Percentiles rank a stretch among this genome's conserved stretches.
Conservation (phyloP, 257 asterid genomes). For the Thymus mandschuricus region DNA sequence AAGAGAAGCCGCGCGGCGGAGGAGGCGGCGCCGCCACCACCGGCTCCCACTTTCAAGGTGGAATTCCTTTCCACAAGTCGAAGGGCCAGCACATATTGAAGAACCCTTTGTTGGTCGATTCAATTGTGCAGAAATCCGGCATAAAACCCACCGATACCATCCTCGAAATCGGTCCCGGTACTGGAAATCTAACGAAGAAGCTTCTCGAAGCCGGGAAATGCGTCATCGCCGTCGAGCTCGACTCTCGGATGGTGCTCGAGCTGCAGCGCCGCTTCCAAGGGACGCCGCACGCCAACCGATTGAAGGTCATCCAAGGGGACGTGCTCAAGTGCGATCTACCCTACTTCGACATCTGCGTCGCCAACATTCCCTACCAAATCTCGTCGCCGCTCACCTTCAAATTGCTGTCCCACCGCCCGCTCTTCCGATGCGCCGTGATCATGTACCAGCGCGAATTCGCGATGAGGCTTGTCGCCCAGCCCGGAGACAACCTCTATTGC, state of each 20-base stretch:
- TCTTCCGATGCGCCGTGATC: slow-evolving; percentile 91
- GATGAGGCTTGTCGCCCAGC: slow-evolving; percentile 96
- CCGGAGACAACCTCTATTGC: slow-evolving; percentile 87
- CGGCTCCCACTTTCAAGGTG: slow-evolving; percentile 68
- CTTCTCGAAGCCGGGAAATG: slow-evolving; percentile 93
- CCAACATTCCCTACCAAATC: slow-evolving; percentile 94
- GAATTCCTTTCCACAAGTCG: slow-evolving; percentile 91
- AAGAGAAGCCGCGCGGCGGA: slow-evolving; percentile 49
- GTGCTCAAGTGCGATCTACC: slow-evolving; percentile 92
- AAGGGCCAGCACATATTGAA: slow-evolving; percentile 93
- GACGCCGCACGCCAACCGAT: slow-evolving; percentile 68
- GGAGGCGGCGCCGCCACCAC: slow-evolving; percentile 42
- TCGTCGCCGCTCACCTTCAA: slow-evolving; percentile 97
- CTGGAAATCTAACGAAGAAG: slow-evolving; percentile 95
- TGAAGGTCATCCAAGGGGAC: slow-evolving; percentile 89
- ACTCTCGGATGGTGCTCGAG: slow-evolving; percentile 97
- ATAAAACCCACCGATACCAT: slow-evolving; percentile 78
- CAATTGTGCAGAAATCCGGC: slow-evolving; percentile 89
- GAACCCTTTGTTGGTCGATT: slow-evolving; percentile 80
- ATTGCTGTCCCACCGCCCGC: slow-evolving; percentile 77
- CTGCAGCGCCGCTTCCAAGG: slow-evolving; percentile 91
- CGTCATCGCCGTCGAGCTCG: slow-evolving; percentile 88
- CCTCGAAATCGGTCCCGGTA: slow-evolving; percentile 98
- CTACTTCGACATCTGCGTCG: slow-evolving; percentile 93
- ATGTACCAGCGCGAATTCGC: slow-evolving; percentile 98